These are phyloP conservation scores for Thermoascus crustaceus DNA, from an alignment of 2,329 filamentous ascomycete species.

Conservation along the genomic window DNA sequence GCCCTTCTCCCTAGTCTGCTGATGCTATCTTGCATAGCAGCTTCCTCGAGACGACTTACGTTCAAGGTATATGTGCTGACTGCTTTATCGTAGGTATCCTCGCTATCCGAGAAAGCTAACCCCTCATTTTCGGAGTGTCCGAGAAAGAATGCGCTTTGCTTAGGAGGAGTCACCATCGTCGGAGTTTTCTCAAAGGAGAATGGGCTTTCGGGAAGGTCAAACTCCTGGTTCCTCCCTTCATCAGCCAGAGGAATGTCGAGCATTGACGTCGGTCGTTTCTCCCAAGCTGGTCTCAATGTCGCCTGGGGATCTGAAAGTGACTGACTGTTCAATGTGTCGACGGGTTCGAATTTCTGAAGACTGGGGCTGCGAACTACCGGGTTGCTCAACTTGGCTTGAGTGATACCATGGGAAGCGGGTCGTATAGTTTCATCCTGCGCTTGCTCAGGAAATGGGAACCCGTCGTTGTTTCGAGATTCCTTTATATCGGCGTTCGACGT, in stretches of 20 bases:
- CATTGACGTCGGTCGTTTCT: constrained; percentile 4
- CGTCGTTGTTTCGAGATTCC: no score
- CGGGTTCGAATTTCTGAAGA: no score
- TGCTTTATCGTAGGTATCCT: constrained; percentile 5
- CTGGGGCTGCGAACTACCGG: no score
- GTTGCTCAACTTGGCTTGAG: no score
- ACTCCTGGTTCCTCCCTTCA: constrained; percentile 13
- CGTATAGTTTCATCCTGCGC: no score
- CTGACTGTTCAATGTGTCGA: no score
- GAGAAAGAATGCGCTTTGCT: constrained; percentile 9
- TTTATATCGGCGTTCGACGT: no score
- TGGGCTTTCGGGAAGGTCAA: constrained; percentile 20
- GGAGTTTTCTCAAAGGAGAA: constrained; percentile 30
- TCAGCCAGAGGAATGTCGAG: constrained; percentile 14
- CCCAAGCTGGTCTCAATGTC: no score
- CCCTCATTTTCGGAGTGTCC: constrained; percentile 14
- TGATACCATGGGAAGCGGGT: no score
- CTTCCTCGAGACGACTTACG: constrained; percentile 8
- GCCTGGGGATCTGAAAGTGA: no score
- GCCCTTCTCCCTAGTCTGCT: constrained; percentile 10
- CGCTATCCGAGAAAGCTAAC: constrained; percentile 13
- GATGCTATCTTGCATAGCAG: constrained; percentile 5
- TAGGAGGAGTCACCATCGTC: constrained; percentile 9
- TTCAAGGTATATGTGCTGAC: constrained; percentile 3
- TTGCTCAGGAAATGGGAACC: neutral